Percentiles rank a stretch among this genome's conserved stretches.
Evolutionary conservation across 495 filamentous ascomycete species (phyloP).

Genomic region (Amphirosellinia nigrospora): DNA sequence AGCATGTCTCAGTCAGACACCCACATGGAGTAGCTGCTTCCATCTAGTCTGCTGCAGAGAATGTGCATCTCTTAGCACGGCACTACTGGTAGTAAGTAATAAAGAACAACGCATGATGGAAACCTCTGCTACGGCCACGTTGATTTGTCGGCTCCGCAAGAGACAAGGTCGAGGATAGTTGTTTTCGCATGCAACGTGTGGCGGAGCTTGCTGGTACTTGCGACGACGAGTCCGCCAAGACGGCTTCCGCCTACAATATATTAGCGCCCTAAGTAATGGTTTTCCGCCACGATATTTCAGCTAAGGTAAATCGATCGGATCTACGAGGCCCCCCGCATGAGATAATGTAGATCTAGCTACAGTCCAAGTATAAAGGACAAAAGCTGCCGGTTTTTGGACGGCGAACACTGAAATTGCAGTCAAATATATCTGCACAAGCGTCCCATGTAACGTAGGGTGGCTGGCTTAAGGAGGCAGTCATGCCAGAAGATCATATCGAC

Average conservation of each 20-base stretch:
- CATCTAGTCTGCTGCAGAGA: neutral
- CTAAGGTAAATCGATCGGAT: slow-evolving; percentile 17
- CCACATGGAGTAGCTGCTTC: neutral
- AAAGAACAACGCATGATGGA: slow-evolving; percentile 16
- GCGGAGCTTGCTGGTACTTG: slow-evolving; percentile 8
- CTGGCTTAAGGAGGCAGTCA: neutral
- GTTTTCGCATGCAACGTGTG: slow-evolving; percentile 20
- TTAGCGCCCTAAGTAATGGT: neutral
- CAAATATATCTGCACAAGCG: neutral
- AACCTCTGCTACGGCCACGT: neutral
- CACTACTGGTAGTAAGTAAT: neutral
- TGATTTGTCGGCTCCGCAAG: slow-evolving; percentile 8
- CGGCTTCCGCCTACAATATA: slow-evolving; percentile 2
- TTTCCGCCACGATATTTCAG: slow-evolving; percentile 15
- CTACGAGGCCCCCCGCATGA: too few species aligned
- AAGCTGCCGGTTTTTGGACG: neutral
- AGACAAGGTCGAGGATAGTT: slow-evolving; percentile 8
- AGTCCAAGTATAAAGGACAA: neutral
- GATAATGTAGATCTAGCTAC: neutral
- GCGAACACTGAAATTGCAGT: neutral
- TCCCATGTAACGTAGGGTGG: slow-evolving; percentile 4
- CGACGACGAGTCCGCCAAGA: slow-evolving; percentile 10
- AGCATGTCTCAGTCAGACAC: slow-evolving; percentile 20
- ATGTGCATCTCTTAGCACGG: slow-evolving; percentile 4
- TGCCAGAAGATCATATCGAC: neutral